Evolutionary conservation across 441 rosid genomes (phyloP), one percentile per base, ranked within the genome.

Genomic region (Melastoma candidum): DNA sequence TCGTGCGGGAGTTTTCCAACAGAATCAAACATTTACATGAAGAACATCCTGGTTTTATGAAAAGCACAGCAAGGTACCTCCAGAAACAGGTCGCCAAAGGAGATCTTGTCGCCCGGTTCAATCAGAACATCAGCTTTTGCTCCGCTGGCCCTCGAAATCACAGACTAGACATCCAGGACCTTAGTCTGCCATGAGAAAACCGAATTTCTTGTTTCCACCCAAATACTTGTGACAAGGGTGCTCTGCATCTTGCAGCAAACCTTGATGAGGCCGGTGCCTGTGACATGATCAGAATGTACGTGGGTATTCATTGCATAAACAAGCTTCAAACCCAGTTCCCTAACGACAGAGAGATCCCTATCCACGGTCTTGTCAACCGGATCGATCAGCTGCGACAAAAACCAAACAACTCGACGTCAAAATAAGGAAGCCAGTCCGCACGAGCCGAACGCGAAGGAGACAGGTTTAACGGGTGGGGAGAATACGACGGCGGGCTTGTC

Each of bases 241-340:
- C 41, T 11, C 45, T 17, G 22, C 22, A 17, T 17, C 22, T 17
- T 10, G 47, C 50, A 55, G 13, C 48, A 44, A 51, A 88, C 98
- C 97, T 85, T 87, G 22, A 87, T 74, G 54, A 85, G 76, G 32
- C 97, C 95, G 24, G 95, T 80, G 47, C 98, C 97, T 24, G 95
- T 92, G 26, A 92, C 81, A 81, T 92, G 98, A 74, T 92, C 98
- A 57, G 97, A 97, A 69, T 92, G 98, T 7, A 88, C 97, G 76
- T 88, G 97, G 29, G 97, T 88, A 78, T 92, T 92, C 66, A 85
- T 61, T 8, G 92, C 98, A 73, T 82, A 88, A n/a, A 82, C 57
- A 24, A 88, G 83, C 80, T 83, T 85, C 62, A 88, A 54, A 0
- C 97, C 97, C 57, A 92, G 58, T 39, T 88, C 97, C 62, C 70